Evolutionary conservation across 2,329 filamentous ascomycete genomes (phyloP), one percentile per base, ranked within the genome.

Genomic region (Cyphellophora attinorum): DNA sequence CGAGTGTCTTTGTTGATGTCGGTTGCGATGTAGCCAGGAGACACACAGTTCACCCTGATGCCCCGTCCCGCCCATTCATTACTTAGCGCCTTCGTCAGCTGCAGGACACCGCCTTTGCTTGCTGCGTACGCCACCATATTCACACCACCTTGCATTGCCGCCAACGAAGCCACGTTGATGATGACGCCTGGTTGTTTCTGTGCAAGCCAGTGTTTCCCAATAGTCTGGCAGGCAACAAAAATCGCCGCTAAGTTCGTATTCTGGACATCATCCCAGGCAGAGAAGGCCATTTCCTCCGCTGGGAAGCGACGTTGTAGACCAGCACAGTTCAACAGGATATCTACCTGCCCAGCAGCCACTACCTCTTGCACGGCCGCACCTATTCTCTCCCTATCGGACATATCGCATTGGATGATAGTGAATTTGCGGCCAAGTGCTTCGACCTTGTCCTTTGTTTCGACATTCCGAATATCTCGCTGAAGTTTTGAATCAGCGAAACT

Each of bases 61-160:
- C 85, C 85, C 50, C 76, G 70, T 11, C 66, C 58, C 0, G 78
- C 76, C 85, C 85, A 93, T 62, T 91, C 84, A 54, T 93, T 93
- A 28, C 78, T 76, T 37, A 93, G 67, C 15, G 79, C 79, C 63
- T 91, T 91, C 34, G 84, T 91, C 38, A 91, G 59, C 62, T 93
- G 85, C 4, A 76, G 79, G 0, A 93, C 78, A 8, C 81, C 85
- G 27, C 85, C 85, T 60, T 93, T 93, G 45, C 74, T 77, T 1
- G 85, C 83, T 1, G 85, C 80, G 54, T 93, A 94, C 1, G 85
- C 85, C 10, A 28, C 19, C 2, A 93, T 84, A 0, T 81, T 93
- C 45, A 93, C 67, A 1, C 85, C 86, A 37, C 86, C 86, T 55
- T 93, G 82, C 68, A 69, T 73, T 12, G 72, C 78, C 45, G 74